phyloP scores from a whole-genome alignment of 1,139 yeast genomes.

The Scheffersomyces lignicola region DNA sequence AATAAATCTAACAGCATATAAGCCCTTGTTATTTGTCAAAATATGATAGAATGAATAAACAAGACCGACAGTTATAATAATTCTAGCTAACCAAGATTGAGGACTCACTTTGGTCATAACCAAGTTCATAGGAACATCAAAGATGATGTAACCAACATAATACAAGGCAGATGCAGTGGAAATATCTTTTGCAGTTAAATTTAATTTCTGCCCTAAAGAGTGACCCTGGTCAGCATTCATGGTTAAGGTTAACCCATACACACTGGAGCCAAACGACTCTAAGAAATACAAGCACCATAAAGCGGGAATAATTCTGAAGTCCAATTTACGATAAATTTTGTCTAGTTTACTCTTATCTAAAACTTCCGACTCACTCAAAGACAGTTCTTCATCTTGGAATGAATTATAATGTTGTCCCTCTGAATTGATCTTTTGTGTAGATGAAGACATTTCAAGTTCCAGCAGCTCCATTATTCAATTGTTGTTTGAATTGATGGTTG shows the following conservation, averaged over 20 bases:
- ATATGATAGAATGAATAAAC: conserved; percentile 75
- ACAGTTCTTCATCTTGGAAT: conserved; percentile 4
- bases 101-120: conserved; percentile 83
- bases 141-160: conserved; percentile 79
- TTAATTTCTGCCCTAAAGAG: conserved; percentile 56
- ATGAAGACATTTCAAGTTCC: background rate
- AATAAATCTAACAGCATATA: conserved; percentile 70
- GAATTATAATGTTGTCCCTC: background rate
- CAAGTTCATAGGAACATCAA: conserved; percentile 87
- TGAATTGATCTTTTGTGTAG: background rate
- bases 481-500: no score
- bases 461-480: no score
- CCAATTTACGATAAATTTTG: conserved; percentile 64
- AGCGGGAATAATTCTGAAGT: conserved; percentile 75
- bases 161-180: conserved; percentile 80
- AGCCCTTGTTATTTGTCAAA: conserved; percentile 52
- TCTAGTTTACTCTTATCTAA: conserved; percentile 41
- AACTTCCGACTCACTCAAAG: conserved; percentile 1
- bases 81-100: conserved; percentile 82
- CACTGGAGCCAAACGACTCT: conserved; percentile 75
- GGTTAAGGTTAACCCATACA: conserved; percentile 78
- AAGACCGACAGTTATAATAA: conserved; percentile 72
- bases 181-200: conserved; percentile 54
- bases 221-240: conserved; percentile 70
- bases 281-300: conserved; percentile 79